Evolutionary conservation across 192 early-diverging fungal species (phyloP).

Genomic region (Mortierella antarctica): DNA sequence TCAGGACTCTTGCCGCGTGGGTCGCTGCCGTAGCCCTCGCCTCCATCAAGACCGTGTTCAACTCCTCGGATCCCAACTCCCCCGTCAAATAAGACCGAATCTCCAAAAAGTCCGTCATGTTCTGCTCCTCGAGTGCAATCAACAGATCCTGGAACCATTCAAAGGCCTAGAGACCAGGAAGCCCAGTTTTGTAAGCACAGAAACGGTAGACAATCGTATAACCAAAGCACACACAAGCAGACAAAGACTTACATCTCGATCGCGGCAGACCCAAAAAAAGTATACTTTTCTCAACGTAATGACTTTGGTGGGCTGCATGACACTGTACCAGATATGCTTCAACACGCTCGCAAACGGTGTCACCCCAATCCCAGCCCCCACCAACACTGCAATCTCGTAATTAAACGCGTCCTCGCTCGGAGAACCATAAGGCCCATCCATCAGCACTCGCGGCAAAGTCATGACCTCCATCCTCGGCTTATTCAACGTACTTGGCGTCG

Average conservation of each 20-base stretch:
- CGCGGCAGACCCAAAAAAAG: conserved; percentile 88
- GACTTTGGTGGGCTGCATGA: conserved; percentile 44
- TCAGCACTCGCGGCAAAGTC: conserved; percentile 59
- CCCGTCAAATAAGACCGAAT: conserved; percentile 85
- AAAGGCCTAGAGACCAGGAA: conserved; percentile 60
- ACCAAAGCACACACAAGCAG: not conserved
- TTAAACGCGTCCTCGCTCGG: conserved; percentile 80
- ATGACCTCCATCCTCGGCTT: conserved; percentile 1
- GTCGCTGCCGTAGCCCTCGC: conserved; percentile 65
- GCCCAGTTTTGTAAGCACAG: not conserved
- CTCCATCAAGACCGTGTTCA: conserved; percentile 74
- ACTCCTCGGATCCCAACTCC: conserved; percentile 71
- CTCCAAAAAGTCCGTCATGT: conserved; percentile 77
- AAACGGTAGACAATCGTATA: not conserved
- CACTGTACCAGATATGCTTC: conserved; percentile 68
- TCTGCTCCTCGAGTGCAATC: conserved; percentile 83
- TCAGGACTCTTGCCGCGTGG: conserved; percentile 17
- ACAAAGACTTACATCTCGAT: conserved; percentile 65
- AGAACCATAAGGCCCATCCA: conserved; percentile 77
- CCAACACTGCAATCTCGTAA: conserved; percentile 71
- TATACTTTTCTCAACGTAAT: conserved; percentile 81
- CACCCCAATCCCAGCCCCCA: conserved; percentile 85
- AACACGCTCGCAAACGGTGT: conserved; percentile 80
- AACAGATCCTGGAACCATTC: conserved; percentile 92
- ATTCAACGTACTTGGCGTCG: too few relatives aligned